A percentile compares a stretch with the other conserved stretches of the same genome.
These are phyloP conservation scores for Fusarium abutilonis DNA, from an alignment of 2,329 filamentous ascomycete species.

Conservation along the genomic window DNA sequence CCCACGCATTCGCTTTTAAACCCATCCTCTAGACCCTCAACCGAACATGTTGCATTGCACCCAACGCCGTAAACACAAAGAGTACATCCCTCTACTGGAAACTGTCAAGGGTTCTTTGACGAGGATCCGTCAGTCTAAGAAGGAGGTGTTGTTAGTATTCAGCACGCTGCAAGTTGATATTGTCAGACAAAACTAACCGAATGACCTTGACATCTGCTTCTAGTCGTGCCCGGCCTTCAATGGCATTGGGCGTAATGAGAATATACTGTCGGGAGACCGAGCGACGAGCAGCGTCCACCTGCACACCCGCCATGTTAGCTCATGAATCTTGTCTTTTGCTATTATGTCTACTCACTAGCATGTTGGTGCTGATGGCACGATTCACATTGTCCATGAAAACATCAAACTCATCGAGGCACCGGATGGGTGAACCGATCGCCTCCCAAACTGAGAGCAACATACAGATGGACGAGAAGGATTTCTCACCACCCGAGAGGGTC, in stretches of 20 bases:
- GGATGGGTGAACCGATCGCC: slow-evolving; percentile 94
- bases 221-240: slow-evolving; percentile 66
- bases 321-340: background rate
- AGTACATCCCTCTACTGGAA: slow-evolving; percentile 10
- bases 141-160: slow-evolving; percentile 39
- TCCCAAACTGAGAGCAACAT: slow-evolving; percentile 94
- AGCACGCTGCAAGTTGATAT: background rate
- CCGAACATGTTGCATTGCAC: slow-evolving; percentile 11
- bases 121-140: slow-evolving; percentile 66
- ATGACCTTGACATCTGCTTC: slow-evolving; percentile 81
- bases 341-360: slow-evolving; percentile 74
- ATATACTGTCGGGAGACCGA: slow-evolving; percentile 95
- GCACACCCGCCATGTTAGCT: slow-evolving; percentile 13
- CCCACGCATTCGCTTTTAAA: slow-evolving; percentile 9
- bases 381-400: slow-evolving; percentile 99
- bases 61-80: slow-evolving; percentile 19
- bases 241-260: slow-evolving; percentile 92
- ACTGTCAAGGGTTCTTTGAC: slow-evolving; percentile 59
- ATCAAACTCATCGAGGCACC: slow-evolving; percentile 97
- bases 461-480: slow-evolving; percentile 97
- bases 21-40: slow-evolving; percentile 15
- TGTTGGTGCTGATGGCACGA: slow-evolving; percentile 88
- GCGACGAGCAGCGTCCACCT: slow-evolving; percentile 85
- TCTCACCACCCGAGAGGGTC: slow-evolving; percentile 94
- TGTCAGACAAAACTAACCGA: slow-evolving; percentile 59